A percentile compares a stretch with the other conserved stretches of the same genome.
Conservation (phyloP, 2,329 filamentous ascomycete genomes). For the Fusarium continuum region DNA sequence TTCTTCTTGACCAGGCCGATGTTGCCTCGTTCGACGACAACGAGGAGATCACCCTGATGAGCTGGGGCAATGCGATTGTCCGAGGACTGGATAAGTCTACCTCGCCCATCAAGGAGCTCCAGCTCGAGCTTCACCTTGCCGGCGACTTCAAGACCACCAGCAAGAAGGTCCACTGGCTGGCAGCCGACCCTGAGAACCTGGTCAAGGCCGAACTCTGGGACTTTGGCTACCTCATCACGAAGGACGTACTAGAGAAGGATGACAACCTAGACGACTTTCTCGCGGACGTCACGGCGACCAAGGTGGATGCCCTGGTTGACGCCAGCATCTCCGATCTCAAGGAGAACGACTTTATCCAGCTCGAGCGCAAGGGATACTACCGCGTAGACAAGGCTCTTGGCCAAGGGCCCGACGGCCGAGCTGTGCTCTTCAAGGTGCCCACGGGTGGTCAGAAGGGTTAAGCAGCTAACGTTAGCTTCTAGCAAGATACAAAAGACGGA, state of each 20-base stretch:
- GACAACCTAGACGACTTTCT: constrained; percentile 87
- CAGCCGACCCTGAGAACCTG: constrained; percentile 77
- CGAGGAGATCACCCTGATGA: constrained; percentile 96
- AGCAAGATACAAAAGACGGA: neutral
- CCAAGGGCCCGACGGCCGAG: constrained; percentile 61
- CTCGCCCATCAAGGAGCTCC: constrained; percentile 71
- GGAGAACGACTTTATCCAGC: constrained; percentile 91
- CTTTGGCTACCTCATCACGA: constrained; percentile 94
- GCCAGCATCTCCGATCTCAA: constrained; percentile 81
- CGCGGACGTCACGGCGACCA: constrained; percentile 77
- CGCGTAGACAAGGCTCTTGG: constrained; percentile 75
- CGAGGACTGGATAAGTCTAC: constrained; percentile 68
- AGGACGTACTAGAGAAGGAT: constrained; percentile 91
- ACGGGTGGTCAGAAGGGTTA: constrained; percentile 58
- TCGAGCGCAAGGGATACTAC: constrained; percentile 93
- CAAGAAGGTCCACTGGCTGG: constrained; percentile 97
- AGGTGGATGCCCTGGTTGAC: constrained; percentile 80
- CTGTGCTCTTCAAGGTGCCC: constrained; percentile 66
- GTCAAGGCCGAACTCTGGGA: constrained; percentile 88
- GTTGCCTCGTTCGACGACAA: constrained; percentile 81
- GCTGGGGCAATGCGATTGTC: constrained; percentile 91
- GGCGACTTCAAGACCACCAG: constrained; percentile 95
- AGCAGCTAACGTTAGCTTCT: neutral
- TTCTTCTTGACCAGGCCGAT: constrained; percentile 88
- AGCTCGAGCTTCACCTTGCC: constrained; percentile 87